Base-by-base conservation (phyloP, 2,329 filamentous ascomycete species). In the Didymella glomerata region DNA sequence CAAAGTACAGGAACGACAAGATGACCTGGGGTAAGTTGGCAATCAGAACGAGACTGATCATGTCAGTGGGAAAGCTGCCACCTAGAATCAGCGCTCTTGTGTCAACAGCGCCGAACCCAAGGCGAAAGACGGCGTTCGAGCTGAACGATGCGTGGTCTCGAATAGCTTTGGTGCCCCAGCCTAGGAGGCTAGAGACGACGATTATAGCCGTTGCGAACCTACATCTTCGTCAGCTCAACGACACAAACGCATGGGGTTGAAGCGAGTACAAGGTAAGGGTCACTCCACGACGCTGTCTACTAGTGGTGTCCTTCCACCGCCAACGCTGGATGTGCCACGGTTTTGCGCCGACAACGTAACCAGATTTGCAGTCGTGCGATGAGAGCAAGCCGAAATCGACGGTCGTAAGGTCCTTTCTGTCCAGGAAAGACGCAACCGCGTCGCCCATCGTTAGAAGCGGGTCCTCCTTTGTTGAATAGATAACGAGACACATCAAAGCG, bases 11-110 rank as follows among this genome's bases (percentile, higher is more conserved):
- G n/a, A 81, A 64, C 0, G 79, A 82, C 1, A 83, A 56, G 18
- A 83, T 58, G 0, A 81, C 57, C 62, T 85, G 83, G 2, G 81
- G 80, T 1, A 74, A 45, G 64, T 85, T 84, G 42, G 78, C 79
- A 0, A 83, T 27, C 8, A 84, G 63, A 0, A 73, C 67, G 5
- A 50, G 45, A 16, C 11, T 4, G 7, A 46, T 28, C 24, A 47
- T 57, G 18, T 49, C 18, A 2, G 20, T 45, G 4, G 53, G 53
- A 5, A 56, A 38, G 10, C 8, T 2, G 4, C 11, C 28, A n/a
- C 30, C 24, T 5, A 10, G 11, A 1, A 56, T 49, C 16, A 51
- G 16, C 7, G 56, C 22, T 1, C 41, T 30, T 2, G 60, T n/a
- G 11, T 60, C 52, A 9, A 51, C 25, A 4, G 57, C 41, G 7